These are phyloP conservation scores for Diplodia intermedia DNA, from an alignment of 2,329 filamentous ascomycete genomes.

Conservation along the genomic window DNA sequence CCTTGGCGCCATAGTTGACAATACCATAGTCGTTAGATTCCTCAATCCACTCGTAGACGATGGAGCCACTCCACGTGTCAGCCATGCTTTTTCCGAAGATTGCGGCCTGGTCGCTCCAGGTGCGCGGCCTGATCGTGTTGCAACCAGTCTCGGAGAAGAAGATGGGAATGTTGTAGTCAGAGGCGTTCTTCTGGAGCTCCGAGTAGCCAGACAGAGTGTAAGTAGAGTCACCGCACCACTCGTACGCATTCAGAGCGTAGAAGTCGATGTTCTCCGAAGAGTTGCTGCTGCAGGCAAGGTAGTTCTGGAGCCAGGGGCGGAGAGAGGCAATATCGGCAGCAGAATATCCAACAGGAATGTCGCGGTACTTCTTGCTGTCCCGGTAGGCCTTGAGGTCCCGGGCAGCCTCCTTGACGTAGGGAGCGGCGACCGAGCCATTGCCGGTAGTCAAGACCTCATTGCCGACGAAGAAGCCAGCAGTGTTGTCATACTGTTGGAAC, in stretches of 20 bases:
- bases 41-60: slow-evolving; percentile 77
- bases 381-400: slow-evolving; percentile 85
- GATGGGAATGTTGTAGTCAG: slow-evolving; percentile 79
- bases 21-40: slow-evolving; percentile 79
- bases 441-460: slow-evolving; percentile 78
- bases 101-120: slow-evolving; percentile 74
- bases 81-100: slow-evolving; percentile 79
- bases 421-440: slow-evolving; percentile 69
- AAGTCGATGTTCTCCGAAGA: slow-evolving; percentile 74
- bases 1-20: slow-evolving; percentile 73
- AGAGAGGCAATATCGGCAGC: slow-evolving; percentile 80
- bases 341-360: slow-evolving; percentile 85
- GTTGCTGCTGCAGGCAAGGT: slow-evolving; percentile 79
- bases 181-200: slow-evolving; percentile 70
- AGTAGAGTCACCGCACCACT: slow-evolving; percentile 58
- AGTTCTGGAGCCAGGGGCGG: slow-evolving; percentile 71
- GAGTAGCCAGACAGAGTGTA: slow-evolving; percentile 73
- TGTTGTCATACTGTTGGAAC: slow-evolving; percentile 79
- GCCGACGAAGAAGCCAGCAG: slow-evolving; percentile 83
- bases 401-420: slow-evolving; percentile 82
- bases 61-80: slow-evolving; percentile 74
- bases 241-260: slow-evolving; percentile 85
- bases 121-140: slow-evolving; percentile 65
- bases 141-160: slow-evolving; percentile 92
- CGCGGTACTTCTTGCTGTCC: slow-evolving; percentile 75